A percentile compares a stretch with the other conserved stretches of the same genome.
These are phyloP conservation scores for Populus deltoides DNA, from an alignment of 345 rosid genomes.

Conservation along the genomic window DNA sequence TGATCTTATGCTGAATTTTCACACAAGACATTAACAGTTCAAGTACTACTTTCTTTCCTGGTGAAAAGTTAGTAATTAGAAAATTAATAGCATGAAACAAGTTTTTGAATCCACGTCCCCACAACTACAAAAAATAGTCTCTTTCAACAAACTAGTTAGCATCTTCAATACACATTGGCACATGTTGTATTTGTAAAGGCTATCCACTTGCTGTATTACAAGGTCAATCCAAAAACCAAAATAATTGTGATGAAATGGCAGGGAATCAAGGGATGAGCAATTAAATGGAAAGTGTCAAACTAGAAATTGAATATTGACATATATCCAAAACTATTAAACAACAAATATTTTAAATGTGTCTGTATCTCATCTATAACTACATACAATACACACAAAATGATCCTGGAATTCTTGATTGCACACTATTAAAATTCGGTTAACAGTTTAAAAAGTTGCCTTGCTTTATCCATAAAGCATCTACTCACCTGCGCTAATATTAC, in stretches of 20 bases:
- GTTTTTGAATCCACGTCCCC: constrained; percentile 6
- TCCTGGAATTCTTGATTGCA: background rate
- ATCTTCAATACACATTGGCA: background rate
- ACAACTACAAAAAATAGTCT: background rate
- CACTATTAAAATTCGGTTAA: background rate
- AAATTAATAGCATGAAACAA: background rate
- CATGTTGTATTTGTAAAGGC: background rate
- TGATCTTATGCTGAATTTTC: background rate
- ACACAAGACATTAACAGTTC: background rate
- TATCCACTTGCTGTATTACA: background rate
- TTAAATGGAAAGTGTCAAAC: background rate
- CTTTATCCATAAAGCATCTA: constrained; percentile 8
- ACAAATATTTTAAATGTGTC: background rate
- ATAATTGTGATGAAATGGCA: background rate
- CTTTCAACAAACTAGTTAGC: background rate
- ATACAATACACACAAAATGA: background rate
- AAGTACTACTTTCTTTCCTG: background rate
- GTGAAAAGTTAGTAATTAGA: background rate
- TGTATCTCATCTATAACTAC: background rate
- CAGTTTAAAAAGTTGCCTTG: constrained; percentile 1
- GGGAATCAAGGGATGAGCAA: background rate
- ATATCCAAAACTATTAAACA: background rate
- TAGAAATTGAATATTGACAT: background rate
- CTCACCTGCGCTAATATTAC: constrained; percentile 10
- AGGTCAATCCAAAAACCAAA: background rate